Evolutionary conservation across 495 filamentous ascomycete genomes (phyloP).

Genomic region (Viridothelium virens): DNA sequence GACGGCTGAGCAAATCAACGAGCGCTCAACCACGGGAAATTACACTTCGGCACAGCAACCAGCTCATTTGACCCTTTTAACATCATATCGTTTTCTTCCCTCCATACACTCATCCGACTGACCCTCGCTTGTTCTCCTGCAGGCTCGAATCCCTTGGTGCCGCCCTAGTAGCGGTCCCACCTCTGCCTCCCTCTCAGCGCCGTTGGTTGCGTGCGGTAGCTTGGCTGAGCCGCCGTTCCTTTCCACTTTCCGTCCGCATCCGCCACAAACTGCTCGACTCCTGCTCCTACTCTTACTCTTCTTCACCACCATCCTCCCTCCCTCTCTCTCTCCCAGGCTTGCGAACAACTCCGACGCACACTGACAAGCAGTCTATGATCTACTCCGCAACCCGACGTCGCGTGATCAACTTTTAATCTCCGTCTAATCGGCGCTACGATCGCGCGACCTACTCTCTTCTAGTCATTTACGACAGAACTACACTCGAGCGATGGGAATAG

Average conservation of each 20-base stretch:
- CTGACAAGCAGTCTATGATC: too few species aligned
- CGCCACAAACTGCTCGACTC: neutral
- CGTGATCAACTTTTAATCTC: neutral
- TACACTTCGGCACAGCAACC: neutral
- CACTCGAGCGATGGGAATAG: slow-evolving; percentile 22
- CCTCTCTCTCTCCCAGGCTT: too few species aligned
- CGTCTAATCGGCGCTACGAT: neutral
- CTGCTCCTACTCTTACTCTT: neutral
- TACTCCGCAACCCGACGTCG: neutral
- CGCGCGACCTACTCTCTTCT: neutral
- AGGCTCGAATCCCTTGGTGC: neutral
- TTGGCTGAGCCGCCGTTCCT: neutral
- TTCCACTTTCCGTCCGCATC: neutral
- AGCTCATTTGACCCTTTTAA: neutral
- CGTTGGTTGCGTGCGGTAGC: too few species aligned
- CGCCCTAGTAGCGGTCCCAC: neutral
- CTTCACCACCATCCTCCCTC: neutral
- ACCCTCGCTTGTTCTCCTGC: neutral
- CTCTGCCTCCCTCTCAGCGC: too few species aligned
- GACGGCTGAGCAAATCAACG: neutral
- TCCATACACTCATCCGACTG: neutral
- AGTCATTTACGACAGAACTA: neutral
- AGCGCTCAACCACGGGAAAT: neutral
- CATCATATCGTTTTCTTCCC: too few species aligned
- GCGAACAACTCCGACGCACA: too few species aligned